Percentiles rank a stretch among this genome's conserved stretches.
These are phyloP conservation scores for Candida cerambycidarum DNA, from an alignment of 805 yeast species.

Conservation along the genomic window DNA sequence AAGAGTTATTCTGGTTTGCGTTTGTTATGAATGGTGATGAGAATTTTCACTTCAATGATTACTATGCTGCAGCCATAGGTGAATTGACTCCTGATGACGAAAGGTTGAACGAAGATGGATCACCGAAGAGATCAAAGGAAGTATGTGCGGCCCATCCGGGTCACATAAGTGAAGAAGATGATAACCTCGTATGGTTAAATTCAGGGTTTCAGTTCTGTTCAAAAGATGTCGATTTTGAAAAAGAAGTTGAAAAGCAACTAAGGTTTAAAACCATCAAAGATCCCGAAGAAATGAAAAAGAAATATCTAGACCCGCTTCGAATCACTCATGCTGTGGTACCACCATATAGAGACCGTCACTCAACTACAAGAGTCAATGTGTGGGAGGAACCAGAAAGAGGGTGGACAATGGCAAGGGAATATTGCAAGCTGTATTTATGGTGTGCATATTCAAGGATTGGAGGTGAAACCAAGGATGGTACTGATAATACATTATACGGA, in stretches of 20 bases:
- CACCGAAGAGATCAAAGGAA: conserved; percentile 21
- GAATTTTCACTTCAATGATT: conserved; percentile 25
- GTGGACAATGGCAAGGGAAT: conserved; percentile 51
- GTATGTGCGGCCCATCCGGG: conserved; percentile 46
- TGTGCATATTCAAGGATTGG: conserved; percentile 62
- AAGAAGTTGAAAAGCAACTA: conserved; percentile 25
- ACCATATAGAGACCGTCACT: conserved; percentile 44
- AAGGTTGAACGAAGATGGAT: conserved; percentile 20
- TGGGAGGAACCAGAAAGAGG: conserved; percentile 50
- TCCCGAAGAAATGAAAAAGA: conserved; percentile 25
- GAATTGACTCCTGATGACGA: conserved; percentile 28
- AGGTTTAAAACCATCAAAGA: conserved; percentile 25
- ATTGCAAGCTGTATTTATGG: conserved; percentile 58
- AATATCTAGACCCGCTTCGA: conserved; percentile 33
- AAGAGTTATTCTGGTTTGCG: conserved; percentile 33
- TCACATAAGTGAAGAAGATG: conserved; percentile 36
- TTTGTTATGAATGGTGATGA: conserved; percentile 29
- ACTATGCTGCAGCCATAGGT: conserved; percentile 29
- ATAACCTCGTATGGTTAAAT: conserved; percentile 39
- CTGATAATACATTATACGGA: conserved; percentile 44
- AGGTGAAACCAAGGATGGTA: conserved; percentile 29
- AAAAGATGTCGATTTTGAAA: conserved; percentile 33
- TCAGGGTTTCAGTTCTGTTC: conserved; percentile 45
- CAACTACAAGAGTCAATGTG: conserved; percentile 28
- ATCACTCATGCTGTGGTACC: conserved; percentile 52